Percentiles rank a stretch among this genome's conserved stretches.
Conservation (phyloP, 2,329 filamentous ascomycete genomes). For the Monosporascus sp. region DNA sequence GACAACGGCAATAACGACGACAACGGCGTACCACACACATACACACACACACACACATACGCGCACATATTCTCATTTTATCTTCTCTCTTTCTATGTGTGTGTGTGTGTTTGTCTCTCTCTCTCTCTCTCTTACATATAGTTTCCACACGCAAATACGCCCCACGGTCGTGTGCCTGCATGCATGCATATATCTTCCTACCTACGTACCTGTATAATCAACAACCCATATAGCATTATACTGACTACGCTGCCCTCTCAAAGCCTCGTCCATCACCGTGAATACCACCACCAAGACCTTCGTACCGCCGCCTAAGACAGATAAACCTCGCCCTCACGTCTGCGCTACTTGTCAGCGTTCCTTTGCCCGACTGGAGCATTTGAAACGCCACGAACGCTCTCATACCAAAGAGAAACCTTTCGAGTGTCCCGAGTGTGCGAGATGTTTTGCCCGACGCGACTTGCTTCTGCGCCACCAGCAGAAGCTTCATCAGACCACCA, state of each 20-base stretch:
- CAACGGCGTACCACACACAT: not conserved
- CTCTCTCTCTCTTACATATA: too few species aligned
- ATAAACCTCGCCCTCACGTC: slow-evolving; percentile 93
- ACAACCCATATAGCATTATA: slow-evolving; percentile 3
- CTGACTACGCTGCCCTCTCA: slow-evolving; percentile 15
- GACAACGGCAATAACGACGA: slow-evolving; percentile 2
- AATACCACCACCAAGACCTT: slow-evolving; percentile 24
- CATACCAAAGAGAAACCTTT: slow-evolving; percentile 84
- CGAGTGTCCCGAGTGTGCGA: slow-evolving; percentile 87
- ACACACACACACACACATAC: not conserved
- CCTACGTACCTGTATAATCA: slow-evolving; percentile 3
- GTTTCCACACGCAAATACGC: not conserved
- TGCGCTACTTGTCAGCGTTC: slow-evolving; percentile 87
- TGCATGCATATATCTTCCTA: not conserved
- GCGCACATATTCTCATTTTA: too few species aligned
- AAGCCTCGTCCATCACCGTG: slow-evolving; percentile 35
- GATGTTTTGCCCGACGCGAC: slow-evolving; percentile 93
- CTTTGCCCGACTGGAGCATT: slow-evolving; percentile 89
- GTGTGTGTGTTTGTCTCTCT: too few species aligned
- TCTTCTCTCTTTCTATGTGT: too few species aligned
- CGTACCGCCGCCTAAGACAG: slow-evolving; percentile 75
- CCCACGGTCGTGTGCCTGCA: not conserved
- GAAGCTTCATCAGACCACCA: slow-evolving; percentile 92
- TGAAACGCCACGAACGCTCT: slow-evolving; percentile 90
- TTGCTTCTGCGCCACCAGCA: slow-evolving; percentile 92